Evolutionary conservation across 2,329 filamentous ascomycete species (phyloP).

Genomic region (Beauveria scarabaeidicola): DNA sequence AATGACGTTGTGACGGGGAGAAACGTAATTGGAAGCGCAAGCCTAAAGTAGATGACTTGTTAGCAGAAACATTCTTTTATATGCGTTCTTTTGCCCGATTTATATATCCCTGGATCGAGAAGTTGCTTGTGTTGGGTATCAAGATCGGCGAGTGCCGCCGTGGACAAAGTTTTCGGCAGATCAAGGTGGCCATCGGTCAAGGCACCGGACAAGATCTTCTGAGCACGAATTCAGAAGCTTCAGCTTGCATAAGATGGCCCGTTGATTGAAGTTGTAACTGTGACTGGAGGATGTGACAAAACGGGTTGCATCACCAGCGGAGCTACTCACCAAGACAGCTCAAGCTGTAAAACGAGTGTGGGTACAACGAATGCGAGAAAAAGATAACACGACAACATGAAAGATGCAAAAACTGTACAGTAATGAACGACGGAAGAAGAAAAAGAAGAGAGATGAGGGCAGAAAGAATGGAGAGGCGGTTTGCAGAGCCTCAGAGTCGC

Average conservation of each 20-base stretch:
- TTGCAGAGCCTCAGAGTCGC: background rate
- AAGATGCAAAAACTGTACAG: background rate
- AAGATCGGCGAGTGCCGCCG: background rate
- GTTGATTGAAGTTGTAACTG: background rate
- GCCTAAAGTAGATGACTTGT: background rate
- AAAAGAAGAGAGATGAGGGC: background rate
- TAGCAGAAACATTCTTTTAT: background rate
- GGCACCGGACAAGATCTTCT: background rate
- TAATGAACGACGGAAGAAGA: background rate
- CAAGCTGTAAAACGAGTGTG: background rate
- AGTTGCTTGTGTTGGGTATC: background rate
- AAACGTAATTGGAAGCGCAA: background rate
- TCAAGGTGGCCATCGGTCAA: background rate
- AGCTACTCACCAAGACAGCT: slow-evolving; percentile 1
- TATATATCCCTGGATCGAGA: background rate
- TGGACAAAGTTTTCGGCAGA: background rate
- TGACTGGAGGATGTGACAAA: background rate
- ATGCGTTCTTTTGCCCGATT: background rate
- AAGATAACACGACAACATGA: background rate
- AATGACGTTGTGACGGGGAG: too few species aligned
- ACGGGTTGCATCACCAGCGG: background rate
- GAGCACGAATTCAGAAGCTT: background rate
- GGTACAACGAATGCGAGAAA: background rate
- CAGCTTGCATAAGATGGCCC: background rate
- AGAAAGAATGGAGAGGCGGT: background rate